Base-by-base conservation (phyloP, 1,139 yeast genomes). In the Taphrina flavorubra region DNA sequence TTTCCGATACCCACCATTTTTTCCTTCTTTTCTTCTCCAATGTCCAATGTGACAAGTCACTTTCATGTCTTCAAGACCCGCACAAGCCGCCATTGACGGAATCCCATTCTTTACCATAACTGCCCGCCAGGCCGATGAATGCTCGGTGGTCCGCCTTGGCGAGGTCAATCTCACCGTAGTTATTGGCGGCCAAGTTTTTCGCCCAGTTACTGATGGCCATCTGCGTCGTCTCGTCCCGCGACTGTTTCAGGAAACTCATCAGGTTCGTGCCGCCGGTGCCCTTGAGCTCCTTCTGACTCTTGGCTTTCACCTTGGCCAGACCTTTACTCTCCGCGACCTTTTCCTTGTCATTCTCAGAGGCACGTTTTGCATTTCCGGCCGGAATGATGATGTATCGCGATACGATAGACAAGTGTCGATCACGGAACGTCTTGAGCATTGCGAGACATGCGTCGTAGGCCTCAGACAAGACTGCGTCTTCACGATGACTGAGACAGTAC, bases 211-310 rank as follows among this genome's bases (percentile, higher is more conserved):
- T 94, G 49, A 96, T 96, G 36, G 97, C 96, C 7, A 92, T 86
- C 74, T 88, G 94, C 53, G 96, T 96, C 10, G 97, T 92, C 77
- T 92, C 98, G 79, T 92, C 97, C 77, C 98, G 86, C 73, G 97
- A 92, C 78, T 92, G 97, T 77, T 92, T 92, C 76, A 92, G 83
- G 79, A 92, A 92, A 40, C 97, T 97, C 71, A 92, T 84, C 74
- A 92, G 82, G 0, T 96, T 87, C 0, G 97, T 92, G 55, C 98
- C 97, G 16, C 98, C 98, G 0, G 98, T 92, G 10, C 98, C 98
- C 73, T 86, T 85, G 72, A 85, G 86, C 72, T 84, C 87, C 66
- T 82, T 81, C 73, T 81, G 79, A 72, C 82, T 81, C 49, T 75
- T 73, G 16, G 79, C 72, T 44, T 73, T 72, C 14, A 75, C 71